phyloP scores from a whole-genome alignment of 2,329 filamentous ascomycete genomes.

The Neurospora sp. region DNA sequence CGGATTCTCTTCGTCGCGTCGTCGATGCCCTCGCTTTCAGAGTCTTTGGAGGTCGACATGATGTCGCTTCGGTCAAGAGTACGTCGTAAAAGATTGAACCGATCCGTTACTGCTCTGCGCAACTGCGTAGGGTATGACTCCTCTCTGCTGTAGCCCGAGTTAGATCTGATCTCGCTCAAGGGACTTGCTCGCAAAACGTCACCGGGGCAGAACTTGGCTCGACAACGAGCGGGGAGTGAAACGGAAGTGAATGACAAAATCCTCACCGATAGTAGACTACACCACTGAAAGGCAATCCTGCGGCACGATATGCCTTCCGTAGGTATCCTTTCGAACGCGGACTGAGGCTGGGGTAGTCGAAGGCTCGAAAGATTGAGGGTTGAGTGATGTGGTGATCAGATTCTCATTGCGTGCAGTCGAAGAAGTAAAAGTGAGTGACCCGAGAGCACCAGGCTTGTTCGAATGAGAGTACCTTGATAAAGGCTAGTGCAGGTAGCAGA shows the following conservation, averaged over 20 bases:
- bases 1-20: no score
- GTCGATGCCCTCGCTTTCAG: no score
- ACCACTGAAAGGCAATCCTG: background rate
- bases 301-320: background rate
- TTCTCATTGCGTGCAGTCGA: background rate
- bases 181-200: background rate
- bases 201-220: background rate
- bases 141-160: background rate
- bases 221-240: background rate
- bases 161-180: background rate
- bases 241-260: background rate
- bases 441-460: background rate
- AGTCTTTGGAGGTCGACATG: background rate
- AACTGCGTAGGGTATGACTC: background rate
- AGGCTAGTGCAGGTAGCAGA: background rate
- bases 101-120: no score
- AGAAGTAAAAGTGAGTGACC: background rate
- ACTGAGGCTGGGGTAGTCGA: background rate
- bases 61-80: background rate
- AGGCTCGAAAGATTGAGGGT: background rate
- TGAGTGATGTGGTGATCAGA: background rate
- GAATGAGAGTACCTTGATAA: background rate
- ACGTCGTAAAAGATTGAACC: no score
- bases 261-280: background rate
- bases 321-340: background rate